A percentile compares a stretch with the other conserved stretches of the same genome.
Conservation (phyloP, 83 land plant species). For the Diphasiastrum complanatum region DNA sequence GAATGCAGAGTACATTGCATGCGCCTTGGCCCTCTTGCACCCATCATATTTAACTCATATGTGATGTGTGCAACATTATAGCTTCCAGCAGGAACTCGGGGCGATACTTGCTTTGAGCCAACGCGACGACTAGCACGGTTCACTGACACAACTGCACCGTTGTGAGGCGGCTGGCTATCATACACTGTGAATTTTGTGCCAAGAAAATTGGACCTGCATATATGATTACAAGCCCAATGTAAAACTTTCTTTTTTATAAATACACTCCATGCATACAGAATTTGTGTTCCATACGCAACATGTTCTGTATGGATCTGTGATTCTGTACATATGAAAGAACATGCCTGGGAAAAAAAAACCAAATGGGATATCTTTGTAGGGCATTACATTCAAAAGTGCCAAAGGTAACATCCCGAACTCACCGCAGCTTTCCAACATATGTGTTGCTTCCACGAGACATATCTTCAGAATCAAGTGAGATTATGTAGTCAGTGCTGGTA, state of each 20-base stretch:
- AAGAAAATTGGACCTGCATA: constrained; percentile 31
- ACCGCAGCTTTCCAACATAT: constrained; percentile 33
- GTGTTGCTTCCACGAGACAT: constrained; percentile 35
- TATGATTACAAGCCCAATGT: not conserved
- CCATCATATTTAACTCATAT: constrained; percentile 27
- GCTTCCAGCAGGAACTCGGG: constrained; percentile 32
- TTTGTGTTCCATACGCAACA: no score
- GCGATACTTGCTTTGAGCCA: constrained; percentile 28
- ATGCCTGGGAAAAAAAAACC: not conserved
- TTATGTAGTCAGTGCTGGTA: constrained; percentile 33
- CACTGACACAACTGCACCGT: constrained; percentile 21
- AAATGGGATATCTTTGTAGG: no score
- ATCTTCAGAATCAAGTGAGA: constrained; percentile 27
- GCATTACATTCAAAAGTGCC: not conserved
- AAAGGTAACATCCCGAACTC: not conserved
- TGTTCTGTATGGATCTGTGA: no score
- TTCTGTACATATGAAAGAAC: not conserved
- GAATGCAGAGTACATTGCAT: constrained; percentile 34
- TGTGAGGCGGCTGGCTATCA: constrained; percentile 31
- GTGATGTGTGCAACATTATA: constrained; percentile 33
- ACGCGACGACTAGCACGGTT: constrained; percentile 27
- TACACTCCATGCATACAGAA: no score
- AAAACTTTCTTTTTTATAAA: no score
- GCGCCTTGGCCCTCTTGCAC: constrained; percentile 27
- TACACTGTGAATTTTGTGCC: constrained; percentile 31